Base-by-base conservation (phyloP, 345 rosid species). In the Trapa bicornis region DNA sequence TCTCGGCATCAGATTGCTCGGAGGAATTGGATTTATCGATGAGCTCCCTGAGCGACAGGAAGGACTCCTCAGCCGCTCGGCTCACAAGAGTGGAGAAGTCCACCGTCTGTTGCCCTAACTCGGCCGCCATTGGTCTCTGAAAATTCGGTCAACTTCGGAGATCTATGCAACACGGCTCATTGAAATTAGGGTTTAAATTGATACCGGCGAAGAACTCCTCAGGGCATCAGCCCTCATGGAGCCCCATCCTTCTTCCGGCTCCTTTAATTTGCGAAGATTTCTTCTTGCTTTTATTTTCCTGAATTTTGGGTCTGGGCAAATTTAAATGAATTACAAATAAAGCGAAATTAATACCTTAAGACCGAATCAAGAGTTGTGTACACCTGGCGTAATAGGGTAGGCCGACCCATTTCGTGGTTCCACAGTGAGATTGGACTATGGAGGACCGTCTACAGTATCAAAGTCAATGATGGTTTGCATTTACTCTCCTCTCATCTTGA, bases 51-150 rank as follows among this genome's bases (percentile, higher is more conserved):
- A 95, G 80, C 36, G 96, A 84, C 3, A 79, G 45, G 75, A 81
- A 95, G 15, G 99, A 91, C 15, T 95, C 99, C 75, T 83, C 93
- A 4, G 96, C 93, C 2, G 94, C 85, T 68, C 97, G 86, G 65
- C 81, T 73, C 74, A 95, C 84, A 61, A 95, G 81, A 68, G 83
- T 68, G 61, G 96, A 87, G 80, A 95, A 87, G 54, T 82, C 88
- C 71, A 89, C 94, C 74, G 96, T 86, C 64, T 91, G 85, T 67
- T 91, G 89, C 92, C 97, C 97, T 72, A 89, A 70, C 72, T 87
- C 97, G 32, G 77, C 74, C 85, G 86, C 91, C 84, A 77, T 80
- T 69, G 75, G 6, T 50, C 47, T 70, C 70, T 36, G 47, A 45
- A 56, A 63, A 67, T 29, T 17, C 47, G 35, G 37, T 66, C 14